Conservation (phyloP, 257 asterid species). For the Cynanchum wilfordii region DNA sequence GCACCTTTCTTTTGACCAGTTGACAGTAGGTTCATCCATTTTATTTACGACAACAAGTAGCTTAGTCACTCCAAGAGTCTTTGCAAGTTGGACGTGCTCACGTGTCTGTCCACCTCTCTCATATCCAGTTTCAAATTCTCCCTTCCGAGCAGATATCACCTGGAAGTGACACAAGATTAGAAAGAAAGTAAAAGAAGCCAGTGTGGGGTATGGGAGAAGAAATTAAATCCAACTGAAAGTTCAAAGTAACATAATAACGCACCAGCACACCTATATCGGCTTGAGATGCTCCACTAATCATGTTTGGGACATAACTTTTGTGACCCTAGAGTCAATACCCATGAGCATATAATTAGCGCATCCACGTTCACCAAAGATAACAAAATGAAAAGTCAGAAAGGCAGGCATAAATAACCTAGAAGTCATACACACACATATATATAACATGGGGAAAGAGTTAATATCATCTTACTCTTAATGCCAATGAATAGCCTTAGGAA, state of each 20-base stretch:
- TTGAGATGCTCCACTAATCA: slow-evolving; percentile 98
- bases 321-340: slow-evolving; percentile 53
- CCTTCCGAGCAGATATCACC: slow-evolving; percentile 96
- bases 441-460: background rate
- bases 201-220: background rate
- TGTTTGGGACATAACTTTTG: slow-evolving; percentile 94
- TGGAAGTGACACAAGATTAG: slow-evolving; percentile 15
- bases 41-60: slow-evolving; percentile 89
- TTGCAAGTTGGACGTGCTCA: slow-evolving; percentile 96
- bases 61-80: slow-evolving; percentile 90
- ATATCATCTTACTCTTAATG: background rate
- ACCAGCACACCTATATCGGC: slow-evolving; percentile 95
- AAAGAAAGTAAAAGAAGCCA: background rate
- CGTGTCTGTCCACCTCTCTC: slow-evolving; percentile 99
- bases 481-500: background rate
- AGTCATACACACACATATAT: background rate
- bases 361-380: background rate
- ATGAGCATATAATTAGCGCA: background rate
- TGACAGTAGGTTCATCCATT: slow-evolving; percentile 97
- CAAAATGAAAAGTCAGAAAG: background rate
- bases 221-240: slow-evolving; percentile 2
- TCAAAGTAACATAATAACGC: slow-evolving; percentile 20
- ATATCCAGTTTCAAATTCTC: slow-evolving; percentile 96
- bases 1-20: slow-evolving; percentile 97
- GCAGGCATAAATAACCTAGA: background rate